Evolutionary conservation across 768 basidiomycete species (phyloP).

Genomic region (Rubroboletus satanas): DNA sequence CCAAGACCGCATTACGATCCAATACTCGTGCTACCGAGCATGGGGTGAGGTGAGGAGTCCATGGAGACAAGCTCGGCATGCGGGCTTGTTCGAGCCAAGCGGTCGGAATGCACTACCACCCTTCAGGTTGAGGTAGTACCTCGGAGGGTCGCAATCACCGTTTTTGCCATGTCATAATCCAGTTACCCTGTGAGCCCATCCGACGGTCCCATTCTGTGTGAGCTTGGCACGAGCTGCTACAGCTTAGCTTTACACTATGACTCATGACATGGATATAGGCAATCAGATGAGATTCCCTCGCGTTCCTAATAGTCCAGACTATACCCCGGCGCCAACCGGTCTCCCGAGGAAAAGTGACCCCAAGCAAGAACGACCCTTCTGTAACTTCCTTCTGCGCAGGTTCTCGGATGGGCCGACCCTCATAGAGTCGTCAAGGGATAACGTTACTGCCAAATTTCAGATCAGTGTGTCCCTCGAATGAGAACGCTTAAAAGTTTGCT

Average conservation of each 20-base stretch:
- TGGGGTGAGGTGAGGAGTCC: neutral
- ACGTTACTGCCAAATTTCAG: neutral
- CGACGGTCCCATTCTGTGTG: neutral
- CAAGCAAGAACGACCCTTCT: neutral
- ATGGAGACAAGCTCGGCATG: too few relatives aligned
- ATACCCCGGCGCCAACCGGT: neutral
- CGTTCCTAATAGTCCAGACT: neutral
- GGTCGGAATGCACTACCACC: too few relatives aligned
- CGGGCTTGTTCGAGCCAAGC: too few relatives aligned
- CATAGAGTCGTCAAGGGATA: neutral
- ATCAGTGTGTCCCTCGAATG: neutral
- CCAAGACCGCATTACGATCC: neutral
- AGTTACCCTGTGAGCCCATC: neutral
- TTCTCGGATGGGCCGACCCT: neutral
- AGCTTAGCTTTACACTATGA: neutral
- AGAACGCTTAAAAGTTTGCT: conserved; percentile 14
- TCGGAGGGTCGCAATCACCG: too few relatives aligned
- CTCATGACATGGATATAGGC: neutral
- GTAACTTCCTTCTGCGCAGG: neutral
- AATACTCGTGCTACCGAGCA: neutral
- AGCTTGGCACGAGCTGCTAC: neutral
- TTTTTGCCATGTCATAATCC: neutral
- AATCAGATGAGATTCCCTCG: neutral
- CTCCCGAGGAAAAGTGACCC: neutral
- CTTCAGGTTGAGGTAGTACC: too few relatives aligned